Evolutionary conservation across 2,329 filamentous ascomycete genomes (phyloP), one percentile per base, ranked within the genome.

Genomic region (Blastomyces parvus): DNA sequence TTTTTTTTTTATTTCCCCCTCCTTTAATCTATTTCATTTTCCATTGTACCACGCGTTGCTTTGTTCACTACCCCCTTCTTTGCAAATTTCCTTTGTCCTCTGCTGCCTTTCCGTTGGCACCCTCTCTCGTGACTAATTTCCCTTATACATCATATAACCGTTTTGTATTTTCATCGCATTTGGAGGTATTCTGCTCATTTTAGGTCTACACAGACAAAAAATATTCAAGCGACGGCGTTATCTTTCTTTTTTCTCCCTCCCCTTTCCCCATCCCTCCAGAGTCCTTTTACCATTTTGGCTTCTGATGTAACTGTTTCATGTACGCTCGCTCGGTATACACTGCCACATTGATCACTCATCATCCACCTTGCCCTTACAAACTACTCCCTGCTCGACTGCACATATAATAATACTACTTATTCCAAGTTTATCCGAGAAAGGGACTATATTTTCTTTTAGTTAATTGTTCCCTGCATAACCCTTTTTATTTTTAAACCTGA

Each of bases 251-350:
- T 57, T 38, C 19, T 22, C n/a, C n/a, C n/a, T n/a, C n/a, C n/a
- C n/a, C n/a, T 30, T 27, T 27, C n/a, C 22, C 8, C 14, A n/a
- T n/a, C n/a, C n/a, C 13, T n/a, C 48, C 4, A 27, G 8, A 19
- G 6, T 46, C 19, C 17, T 19, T 22, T 48, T 22, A 8, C 25
- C 17, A 11, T 53, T 52, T 33, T 33, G 30, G 22, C 14, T 38
- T 58, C 38, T 58, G 33, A 58, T 58, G 55, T 42, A 58, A 58
- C 36, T 58, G 55, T 58, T 58, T 58, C 36, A 27, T 58, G 33
- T 58, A 58, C 55, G 17, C 14, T 42, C 38, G 38, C 33, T 58
- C 55, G 55, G n/a, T 58, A 42, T 19, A 38, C 30, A 56, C 42
- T 44, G 42, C 17, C 53, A 13, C 11, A 17, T 7, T 22, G 53